These are phyloP conservation scores for Austropuccinia psidii DNA, from an alignment of 1,284 basidiomycete species.

Conservation along the genomic window DNA sequence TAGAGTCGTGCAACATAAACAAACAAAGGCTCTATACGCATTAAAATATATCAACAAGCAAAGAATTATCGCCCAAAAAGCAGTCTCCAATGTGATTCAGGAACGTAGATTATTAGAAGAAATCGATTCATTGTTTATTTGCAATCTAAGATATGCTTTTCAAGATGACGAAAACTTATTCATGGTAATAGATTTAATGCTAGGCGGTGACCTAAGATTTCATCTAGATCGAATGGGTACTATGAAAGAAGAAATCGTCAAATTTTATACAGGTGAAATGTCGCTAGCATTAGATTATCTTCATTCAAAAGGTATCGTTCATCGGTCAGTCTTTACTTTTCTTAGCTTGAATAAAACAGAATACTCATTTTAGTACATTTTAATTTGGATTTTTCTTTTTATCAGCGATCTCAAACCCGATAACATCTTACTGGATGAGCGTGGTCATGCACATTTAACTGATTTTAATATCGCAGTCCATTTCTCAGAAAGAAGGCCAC, in stretches of 20 bases:
- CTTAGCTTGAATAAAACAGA: not conserved
- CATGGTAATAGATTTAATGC: constrained; percentile 93
- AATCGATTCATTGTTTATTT: constrained; percentile 79
- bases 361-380: not conserved
- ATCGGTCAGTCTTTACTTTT: constrained; percentile 59
- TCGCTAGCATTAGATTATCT: constrained; percentile 78
- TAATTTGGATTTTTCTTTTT: not conserved
- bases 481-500: constrained; percentile 72
- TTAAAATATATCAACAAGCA: constrained; percentile 99
- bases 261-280: constrained; percentile 85
- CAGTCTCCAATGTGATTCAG: constrained; percentile 92
- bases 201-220: constrained; percentile 88
- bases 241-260: constrained; percentile 71
- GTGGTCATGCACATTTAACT: constrained; percentile 89
- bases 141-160: constrained; percentile 91
- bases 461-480: constrained; percentile 99
- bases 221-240: constrained; percentile 73
- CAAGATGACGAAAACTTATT: constrained; percentile 98
- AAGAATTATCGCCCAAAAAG: constrained; percentile 77
- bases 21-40: constrained; percentile 86
- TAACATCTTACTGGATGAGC: constrained; percentile 84
- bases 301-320: constrained; percentile 82
- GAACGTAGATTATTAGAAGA: constrained; percentile 85
- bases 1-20: constrained; percentile 61
- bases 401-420: constrained; percentile 88